phyloP scores from a whole-genome alignment of 345 rosid species.

The Eucalyptus leucophloia region DNA sequence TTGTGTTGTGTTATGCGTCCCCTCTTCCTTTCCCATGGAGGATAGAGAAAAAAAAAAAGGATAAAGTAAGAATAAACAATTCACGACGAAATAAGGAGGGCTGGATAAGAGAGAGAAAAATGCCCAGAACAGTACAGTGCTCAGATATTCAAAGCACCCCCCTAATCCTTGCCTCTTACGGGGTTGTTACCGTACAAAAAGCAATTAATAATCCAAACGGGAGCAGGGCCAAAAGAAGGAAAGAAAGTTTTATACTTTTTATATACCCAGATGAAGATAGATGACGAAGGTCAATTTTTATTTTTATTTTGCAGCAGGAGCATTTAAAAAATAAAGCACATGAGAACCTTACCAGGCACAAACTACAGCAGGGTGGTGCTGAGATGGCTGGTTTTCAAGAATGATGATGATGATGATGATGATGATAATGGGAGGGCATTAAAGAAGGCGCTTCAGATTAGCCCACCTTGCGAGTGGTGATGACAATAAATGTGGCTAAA shows the following conservation, averaged over 20 bases:
- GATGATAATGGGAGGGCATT: not conserved
- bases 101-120: not conserved
- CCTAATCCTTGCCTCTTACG: not conserved
- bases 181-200: not conserved
- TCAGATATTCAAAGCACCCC: not conserved
- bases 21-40: constrained; percentile 15
- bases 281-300: not conserved
- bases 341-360: not conserved
- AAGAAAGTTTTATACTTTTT: not conserved
- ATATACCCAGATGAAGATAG: not conserved
- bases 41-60: not conserved
- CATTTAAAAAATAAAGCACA: not conserved
- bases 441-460: not conserved
- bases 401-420: not conserved
- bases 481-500: not conserved
- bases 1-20: not conserved
- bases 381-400: not conserved
- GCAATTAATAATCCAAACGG: not conserved
- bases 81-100: not conserved
- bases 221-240: not conserved
- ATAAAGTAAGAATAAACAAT: not conserved
- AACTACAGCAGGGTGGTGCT: not conserved
- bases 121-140: not conserved
- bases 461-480: not conserved
- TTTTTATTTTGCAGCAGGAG: not conserved